Base-by-base conservation (phyloP, 2,329 filamentous ascomycete species). In the Aspergillus hiratsukae region DNA sequence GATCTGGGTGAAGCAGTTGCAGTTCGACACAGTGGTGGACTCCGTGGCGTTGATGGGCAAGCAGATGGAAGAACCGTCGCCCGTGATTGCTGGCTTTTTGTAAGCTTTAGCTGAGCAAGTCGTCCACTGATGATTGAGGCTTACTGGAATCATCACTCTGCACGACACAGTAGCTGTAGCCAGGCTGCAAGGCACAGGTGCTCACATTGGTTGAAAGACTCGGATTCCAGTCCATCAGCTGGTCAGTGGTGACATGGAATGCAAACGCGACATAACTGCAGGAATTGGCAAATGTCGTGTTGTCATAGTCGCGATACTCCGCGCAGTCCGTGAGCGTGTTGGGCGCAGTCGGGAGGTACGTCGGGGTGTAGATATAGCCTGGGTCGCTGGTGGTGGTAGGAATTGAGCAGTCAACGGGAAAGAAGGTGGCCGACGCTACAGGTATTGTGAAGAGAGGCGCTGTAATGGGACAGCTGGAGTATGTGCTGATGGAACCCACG, bases 141-240 rank as follows among this genome's bases (percentile, higher is more conserved):
- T 53, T 11, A 27, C 48, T 43, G 29, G 5, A 5, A 27, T 4
- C 10, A 27, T 31, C 11, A 29, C 23, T 11, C 19, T 27, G 10
- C 25, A 37, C n/a, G 4, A 48, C 51, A 17, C 58, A 60, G 29
- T 60, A 58, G 41, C 58, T 57, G 37, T 49, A 52, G 9, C 49
- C 53, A 4, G 40, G 23, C 45, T 53, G 41, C 8, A 60, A 43
- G 4, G 28, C 37, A 23, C 58, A 60, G 31, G 57, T 53, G 54
- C 56, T 58, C 6, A 46, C 53, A 2, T 37, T 29, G 6, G 25
- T 5, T 4, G 3, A 4, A n/a, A 59, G 59, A 52, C 57, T 59
- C 9, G 61, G 53, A 48, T 65, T 65, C 63, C 59, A 63, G 3
- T 51, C 37, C 3, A 52, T 53, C 23, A 65, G 58, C 25, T 37